These are phyloP conservation scores for Myxozyma lipomycoides DNA, from an alignment of 805 yeast genomes.

Conservation along the genomic window DNA sequence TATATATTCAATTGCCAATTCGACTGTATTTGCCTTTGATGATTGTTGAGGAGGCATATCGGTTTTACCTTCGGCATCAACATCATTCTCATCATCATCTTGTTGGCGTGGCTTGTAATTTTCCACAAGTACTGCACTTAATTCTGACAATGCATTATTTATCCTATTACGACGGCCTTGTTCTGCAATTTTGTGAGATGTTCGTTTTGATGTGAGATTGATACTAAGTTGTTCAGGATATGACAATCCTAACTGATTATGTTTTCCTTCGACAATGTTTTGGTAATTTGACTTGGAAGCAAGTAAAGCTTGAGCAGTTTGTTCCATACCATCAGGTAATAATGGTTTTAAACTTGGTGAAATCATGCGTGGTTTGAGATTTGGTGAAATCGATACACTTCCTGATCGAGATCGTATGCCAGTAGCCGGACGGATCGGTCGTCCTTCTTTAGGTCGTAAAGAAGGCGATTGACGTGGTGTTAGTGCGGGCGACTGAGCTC, in stretches of 20 bases:
- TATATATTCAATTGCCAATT: slow-evolving; percentile 74
- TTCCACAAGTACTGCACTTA: slow-evolving; percentile 61
- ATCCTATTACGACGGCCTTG: slow-evolving; percentile 93
- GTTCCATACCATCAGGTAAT: slow-evolving; percentile 21
- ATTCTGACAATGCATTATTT: slow-evolving; percentile 78
- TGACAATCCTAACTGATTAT: slow-evolving; percentile 41
- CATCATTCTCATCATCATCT: not conserved
- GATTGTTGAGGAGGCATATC: slow-evolving; percentile 18
- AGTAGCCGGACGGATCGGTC: slow-evolving; percentile 23
- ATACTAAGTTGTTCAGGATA: slow-evolving; percentile 42
- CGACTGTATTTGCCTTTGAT: slow-evolving; percentile 93
- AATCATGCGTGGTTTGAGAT: slow-evolving; percentile 16
- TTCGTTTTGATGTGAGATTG: slow-evolving; percentile 49
- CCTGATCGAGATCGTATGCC: slow-evolving; percentile 29
- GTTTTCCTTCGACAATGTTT: slow-evolving; percentile 43
- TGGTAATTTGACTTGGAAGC: slow-evolving; percentile 44
- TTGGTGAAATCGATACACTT: slow-evolving; percentile 26
- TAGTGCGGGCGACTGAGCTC: slow-evolving; percentile 12
- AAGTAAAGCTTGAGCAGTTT: slow-evolving; percentile 31
- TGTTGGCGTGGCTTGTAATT: not conserved
- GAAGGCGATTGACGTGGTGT: not conserved
- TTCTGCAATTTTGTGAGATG: slow-evolving; percentile 87
- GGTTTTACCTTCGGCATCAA: slow-evolving; percentile 46
- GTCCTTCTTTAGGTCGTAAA: no score
- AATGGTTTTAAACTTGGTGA: slow-evolving; percentile 26